Conservation (phyloP, 1,284 basidiomycete species). For the Puccinia polysora region DNA sequence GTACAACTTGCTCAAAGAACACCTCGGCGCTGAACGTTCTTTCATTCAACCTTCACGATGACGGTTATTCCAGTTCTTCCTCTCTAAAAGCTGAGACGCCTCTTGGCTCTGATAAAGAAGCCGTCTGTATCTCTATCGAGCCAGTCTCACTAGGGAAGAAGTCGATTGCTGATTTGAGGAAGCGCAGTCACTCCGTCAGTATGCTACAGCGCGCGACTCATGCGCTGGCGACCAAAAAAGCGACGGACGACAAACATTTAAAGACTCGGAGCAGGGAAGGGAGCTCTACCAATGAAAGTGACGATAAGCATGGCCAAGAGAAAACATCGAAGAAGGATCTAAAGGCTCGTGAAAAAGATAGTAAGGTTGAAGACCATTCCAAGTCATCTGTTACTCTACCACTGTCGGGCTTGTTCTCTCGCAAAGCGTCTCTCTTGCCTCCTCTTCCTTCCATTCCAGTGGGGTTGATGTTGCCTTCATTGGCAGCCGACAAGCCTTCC, state of each 20-base stretch:
- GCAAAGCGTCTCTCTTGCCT: slow-evolving; percentile 14
- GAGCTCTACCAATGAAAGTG: slow-evolving; percentile 13
- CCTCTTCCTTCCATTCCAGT: background rate
- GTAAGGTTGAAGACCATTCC: slow-evolving; percentile 19
- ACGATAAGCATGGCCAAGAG: slow-evolving; percentile 22
- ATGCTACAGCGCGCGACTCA: slow-evolving; percentile 42
- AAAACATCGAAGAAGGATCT: slow-evolving; percentile 38
- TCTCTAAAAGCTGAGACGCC: slow-evolving; percentile 10
- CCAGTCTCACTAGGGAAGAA: slow-evolving; percentile 19
- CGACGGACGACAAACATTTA: slow-evolving; percentile 23
- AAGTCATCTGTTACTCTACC: slow-evolving; percentile 21
- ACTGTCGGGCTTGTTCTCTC: slow-evolving; percentile 39
- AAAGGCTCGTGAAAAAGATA: slow-evolving; percentile 36
- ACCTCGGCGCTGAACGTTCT: background rate
- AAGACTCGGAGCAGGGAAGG: slow-evolving; percentile 26
- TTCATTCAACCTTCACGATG: slow-evolving; percentile 3
- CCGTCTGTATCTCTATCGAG: slow-evolving; percentile 8
- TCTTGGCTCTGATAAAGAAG: slow-evolving; percentile 23
- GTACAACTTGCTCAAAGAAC: background rate
- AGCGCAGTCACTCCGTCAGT: slow-evolving; percentile 42
- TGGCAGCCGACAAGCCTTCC: slow-evolving; percentile 1
- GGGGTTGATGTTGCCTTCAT: background rate
- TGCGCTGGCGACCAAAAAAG: slow-evolving; percentile 33
- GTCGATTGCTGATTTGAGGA: slow-evolving; percentile 14
- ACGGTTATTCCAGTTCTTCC: slow-evolving; percentile 17